A percentile compares a stretch with the other conserved stretches of the same genome.
phyloP scores from a whole-genome alignment of 805 yeast species.

The Saturnispora kantuleensis region DNA sequence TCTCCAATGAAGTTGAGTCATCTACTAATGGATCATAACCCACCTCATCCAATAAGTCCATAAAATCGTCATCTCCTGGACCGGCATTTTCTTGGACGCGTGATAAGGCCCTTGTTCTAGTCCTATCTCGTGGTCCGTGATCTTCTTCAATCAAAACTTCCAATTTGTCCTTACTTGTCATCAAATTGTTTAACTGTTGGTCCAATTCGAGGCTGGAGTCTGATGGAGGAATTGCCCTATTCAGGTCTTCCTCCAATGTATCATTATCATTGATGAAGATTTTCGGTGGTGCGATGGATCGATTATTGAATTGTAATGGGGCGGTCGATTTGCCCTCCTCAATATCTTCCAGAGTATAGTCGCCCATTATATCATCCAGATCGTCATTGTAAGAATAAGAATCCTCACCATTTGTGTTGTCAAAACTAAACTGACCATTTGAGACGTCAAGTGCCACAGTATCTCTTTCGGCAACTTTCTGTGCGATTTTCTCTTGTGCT shows the following conservation, averaged over 20 bases:
- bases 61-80: constrained; percentile 29
- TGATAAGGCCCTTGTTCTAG: constrained; percentile 25
- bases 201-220: constrained; percentile 4
- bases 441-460: neutral
- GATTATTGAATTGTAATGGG: constrained; percentile 11
- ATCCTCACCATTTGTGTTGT: neutral
- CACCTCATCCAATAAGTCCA: constrained; percentile 67
- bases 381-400: constrained; percentile 9
- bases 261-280: constrained; percentile 1
- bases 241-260: constrained; percentile 2
- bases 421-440: constrained; percentile 9
- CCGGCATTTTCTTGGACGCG: constrained; percentile 16
- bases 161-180: constrained; percentile 4
- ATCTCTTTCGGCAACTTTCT: constrained; percentile 1
- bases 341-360: constrained; percentile 19
- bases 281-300: neutral
- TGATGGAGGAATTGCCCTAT: neutral
- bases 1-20: constrained; percentile 47
- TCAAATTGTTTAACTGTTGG: constrained; percentile 8
- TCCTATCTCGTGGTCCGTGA: constrained; percentile 1
- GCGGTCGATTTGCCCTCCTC: constrained; percentile 16
- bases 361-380: constrained; percentile 23
- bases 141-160: neutral
- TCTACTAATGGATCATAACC: constrained; percentile 61
- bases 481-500: constrained; percentile 1